Base-by-base conservation (phyloP, 169 alveolate species). In the Cryptosporidium ubiquitum region DNA sequence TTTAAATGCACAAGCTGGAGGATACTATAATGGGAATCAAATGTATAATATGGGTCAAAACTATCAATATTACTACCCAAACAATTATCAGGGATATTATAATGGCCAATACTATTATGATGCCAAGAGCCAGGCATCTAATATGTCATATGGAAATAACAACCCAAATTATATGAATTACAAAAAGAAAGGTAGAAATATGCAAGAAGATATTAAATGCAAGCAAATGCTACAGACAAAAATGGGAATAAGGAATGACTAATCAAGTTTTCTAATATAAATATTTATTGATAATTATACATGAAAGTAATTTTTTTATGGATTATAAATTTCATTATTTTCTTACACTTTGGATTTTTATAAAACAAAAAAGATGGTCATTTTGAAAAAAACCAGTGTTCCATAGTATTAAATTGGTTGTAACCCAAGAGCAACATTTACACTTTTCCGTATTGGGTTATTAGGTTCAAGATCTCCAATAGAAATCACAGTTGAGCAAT, bases 401-500 rank as follows among this genome's bases (percentile, higher is more conserved):
- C 14, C 6, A 49, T 49, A 10, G 39, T 39, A 47, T 33, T 79
- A 79, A 29, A 26, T 61, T n/a, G 71, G 75, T 47, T 79, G 89
- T 10, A 79, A 55, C 31, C 89, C 89, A 47, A 79, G 89, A 37
- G 89, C 89, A 64, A 79, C 89, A 64, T 79, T 79, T 10, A 79
- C 89, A 40, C 89, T 79, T 51, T 58, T 79, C n/a, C 89, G 51
- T 20, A 79, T 79, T 40, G 89, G 89, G 39, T 79, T 79, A 64
- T 79, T 79, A 3, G 89, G 89, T 61, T 79, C 89, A 60, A 79
- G 74, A 40, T 79, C 89, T 31, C 79, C 74, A 60, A 79, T 79
- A 61, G 89, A 79, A 20, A 79, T 66, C 68, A 79, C 75, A 3
- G 89, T 79, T 14, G 89, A 79, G 52, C 89, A 79, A 26, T 79